Percentiles rank a stretch among this genome's conserved stretches.
phyloP scores from a whole-genome alignment of 1,284 basidiomycete genomes.

The Neonothopanus nambi region DNA sequence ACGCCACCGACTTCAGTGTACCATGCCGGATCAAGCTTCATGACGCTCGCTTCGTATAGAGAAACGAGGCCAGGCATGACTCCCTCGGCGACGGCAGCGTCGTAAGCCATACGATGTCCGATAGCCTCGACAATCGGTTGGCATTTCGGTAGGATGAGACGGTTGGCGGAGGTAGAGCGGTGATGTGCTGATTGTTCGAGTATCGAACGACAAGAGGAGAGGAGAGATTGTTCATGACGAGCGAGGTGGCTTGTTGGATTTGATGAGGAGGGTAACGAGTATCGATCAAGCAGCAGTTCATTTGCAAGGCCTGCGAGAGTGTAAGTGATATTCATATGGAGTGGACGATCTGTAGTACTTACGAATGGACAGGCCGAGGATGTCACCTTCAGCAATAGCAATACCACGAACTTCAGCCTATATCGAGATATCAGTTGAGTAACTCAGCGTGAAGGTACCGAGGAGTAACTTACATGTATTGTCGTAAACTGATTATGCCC shows the following conservation, averaged over 20 bases:
- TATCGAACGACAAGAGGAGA: too few species aligned
- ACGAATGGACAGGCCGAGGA: conserved; percentile 42
- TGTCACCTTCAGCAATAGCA: conserved; percentile 46
- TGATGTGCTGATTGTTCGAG: conserved; percentile 10
- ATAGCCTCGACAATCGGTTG: conserved; percentile 40
- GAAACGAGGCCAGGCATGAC: conserved; percentile 15
- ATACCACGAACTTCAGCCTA: conserved; percentile 40
- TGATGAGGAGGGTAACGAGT: conserved; percentile 17
- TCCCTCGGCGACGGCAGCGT: conserved; percentile 38
- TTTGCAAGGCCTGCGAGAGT: conserved; percentile 21
- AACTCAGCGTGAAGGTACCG: background rate
- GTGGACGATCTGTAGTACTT: conserved; percentile 17
- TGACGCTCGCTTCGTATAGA: conserved; percentile 22
- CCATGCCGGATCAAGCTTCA: conserved; percentile 21
- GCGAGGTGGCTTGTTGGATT: conserved; percentile 23
- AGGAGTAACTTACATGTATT: conserved; percentile 34
- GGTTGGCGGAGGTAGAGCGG: conserved; percentile 32
- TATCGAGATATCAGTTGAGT: background rate
- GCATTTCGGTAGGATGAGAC: conserved; percentile 38
- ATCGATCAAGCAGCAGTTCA: conserved; percentile 20
- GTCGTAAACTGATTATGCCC: conserved; percentile 41
- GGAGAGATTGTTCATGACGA: conserved; percentile 18
- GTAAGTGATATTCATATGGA: too few species aligned
- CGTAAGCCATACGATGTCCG: conserved; percentile 49
- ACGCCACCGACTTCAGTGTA: conserved; percentile 18